Evolutionary conservation across 208 protist genomes (phyloP).

Genomic region (Crithidia brevicula): DNA sequence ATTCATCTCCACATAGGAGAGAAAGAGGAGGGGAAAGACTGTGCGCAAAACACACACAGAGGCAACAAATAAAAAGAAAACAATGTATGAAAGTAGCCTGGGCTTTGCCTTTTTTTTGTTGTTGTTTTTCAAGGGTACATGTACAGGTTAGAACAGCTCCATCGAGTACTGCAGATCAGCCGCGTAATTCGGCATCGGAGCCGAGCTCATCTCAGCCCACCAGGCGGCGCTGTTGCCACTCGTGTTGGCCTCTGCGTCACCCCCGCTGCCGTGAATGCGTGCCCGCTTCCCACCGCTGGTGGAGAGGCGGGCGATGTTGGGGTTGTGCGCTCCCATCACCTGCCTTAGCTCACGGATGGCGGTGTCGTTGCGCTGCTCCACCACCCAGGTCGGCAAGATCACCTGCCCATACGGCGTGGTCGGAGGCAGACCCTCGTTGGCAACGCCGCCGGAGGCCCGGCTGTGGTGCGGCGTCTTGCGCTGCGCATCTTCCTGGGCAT

Average conservation of each 20-base stretch:
- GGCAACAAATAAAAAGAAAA: background rate
- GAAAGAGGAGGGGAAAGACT: too few relatives aligned
- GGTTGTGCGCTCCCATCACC: conserved; percentile 77
- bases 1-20: background rate
- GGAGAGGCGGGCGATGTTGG: conserved; percentile 64
- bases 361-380: conserved; percentile 90
- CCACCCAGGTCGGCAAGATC: conserved; percentile 81
- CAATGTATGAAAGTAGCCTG: background rate
- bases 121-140: too few relatives aligned
- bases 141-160: conserved; percentile 89
- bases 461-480: conserved; percentile 31
- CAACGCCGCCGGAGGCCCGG: conserved; percentile 7
- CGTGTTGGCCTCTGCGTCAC: conserved; percentile 14
- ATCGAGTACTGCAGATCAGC: conserved; percentile 91
- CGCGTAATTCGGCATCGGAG: conserved; percentile 81
- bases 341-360: conserved; percentile 86
- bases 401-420: conserved; percentile 81
- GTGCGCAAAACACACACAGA: too few relatives aligned
- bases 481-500: conserved; percentile 15
- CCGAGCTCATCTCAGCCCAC: conserved; percentile 87
- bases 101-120: background rate
- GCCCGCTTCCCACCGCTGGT: conserved; percentile 37
- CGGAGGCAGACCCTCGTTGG: conserved; percentile 39
- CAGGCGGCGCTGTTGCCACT: conserved; percentile 55
- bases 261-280: conserved; percentile 45